Percentiles rank a stretch among this genome's conserved stretches.
phyloP scores from a whole-genome alignment of 2,329 filamentous ascomycete species.

The Penicillium glabrum region DNA sequence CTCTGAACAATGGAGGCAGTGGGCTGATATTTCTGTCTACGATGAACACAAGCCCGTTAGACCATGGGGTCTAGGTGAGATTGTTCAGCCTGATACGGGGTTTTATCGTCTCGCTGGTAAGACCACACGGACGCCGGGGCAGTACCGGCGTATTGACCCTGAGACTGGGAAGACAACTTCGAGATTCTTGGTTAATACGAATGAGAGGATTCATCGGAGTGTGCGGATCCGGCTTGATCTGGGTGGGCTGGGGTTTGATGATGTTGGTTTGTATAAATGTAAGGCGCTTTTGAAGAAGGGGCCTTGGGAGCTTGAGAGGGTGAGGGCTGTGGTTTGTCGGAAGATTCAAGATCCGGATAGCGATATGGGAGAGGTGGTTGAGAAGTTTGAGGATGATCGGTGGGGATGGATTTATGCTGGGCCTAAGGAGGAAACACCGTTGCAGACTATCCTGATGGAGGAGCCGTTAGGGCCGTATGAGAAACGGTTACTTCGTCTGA shows the following conservation, averaged over 20 bases:
- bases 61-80: slow-evolving; percentile 19
- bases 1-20: not conserved
- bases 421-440: slow-evolving; percentile 11
- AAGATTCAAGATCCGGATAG: not conserved
- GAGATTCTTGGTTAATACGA: slow-evolving; percentile 10
- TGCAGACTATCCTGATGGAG: slow-evolving; percentile 13
- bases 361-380: slow-evolving; percentile 5
- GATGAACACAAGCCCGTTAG: slow-evolving; percentile 17
- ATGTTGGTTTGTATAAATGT: slow-evolving; percentile 15
- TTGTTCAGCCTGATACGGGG: slow-evolving; percentile 14
- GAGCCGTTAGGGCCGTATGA: slow-evolving; percentile 16
- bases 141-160: slow-evolving; percentile 13
- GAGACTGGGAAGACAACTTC: slow-evolving; percentile 5
- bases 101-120: slow-evolving; percentile 16
- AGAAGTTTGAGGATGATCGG: slow-evolving; percentile 8
- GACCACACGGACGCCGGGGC: slow-evolving; percentile 18
- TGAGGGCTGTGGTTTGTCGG: slow-evolving; percentile 7
- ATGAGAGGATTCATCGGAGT: slow-evolving; percentile 19
- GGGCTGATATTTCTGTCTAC: slow-evolving; percentile 13
- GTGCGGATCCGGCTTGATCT: slow-evolving; percentile 18
- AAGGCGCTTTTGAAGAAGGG: slow-evolving; percentile 16
- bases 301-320: slow-evolving; percentile 12
- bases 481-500: slow-evolving; percentile 11
- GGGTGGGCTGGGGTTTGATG: slow-evolving; percentile 16
- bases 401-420: slow-evolving; percentile 19